Evolutionary conservation across 495 filamentous ascomycete species (phyloP).

Genomic region (Rhypophila decipiens): DNA sequence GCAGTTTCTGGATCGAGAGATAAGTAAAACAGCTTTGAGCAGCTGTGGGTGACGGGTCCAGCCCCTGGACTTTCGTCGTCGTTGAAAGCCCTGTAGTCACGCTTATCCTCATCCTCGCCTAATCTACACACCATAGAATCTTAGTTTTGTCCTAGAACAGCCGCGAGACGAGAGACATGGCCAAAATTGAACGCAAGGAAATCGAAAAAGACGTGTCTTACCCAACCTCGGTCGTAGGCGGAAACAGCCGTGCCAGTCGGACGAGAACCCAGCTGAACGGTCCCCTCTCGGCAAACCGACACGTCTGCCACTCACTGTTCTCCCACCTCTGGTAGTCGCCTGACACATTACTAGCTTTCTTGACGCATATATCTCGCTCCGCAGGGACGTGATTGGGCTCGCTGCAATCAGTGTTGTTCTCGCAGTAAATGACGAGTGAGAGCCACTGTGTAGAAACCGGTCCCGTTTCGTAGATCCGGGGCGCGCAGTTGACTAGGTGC

Average conservation of each 20-base stretch:
- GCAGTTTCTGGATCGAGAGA: too few relatives aligned
- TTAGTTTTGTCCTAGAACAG: too few relatives aligned
- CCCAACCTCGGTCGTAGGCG: constrained; percentile 3
- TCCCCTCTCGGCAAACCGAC: constrained; percentile 4
- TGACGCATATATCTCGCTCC: constrained; percentile 2
- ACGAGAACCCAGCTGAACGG: constrained; percentile 1
- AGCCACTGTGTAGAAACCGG: too few relatives aligned
- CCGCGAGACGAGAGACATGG: not conserved
- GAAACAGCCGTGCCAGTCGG: constrained; percentile 4
- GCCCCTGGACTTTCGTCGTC: constrained; percentile 1
- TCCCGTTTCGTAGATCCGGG: too few relatives aligned
- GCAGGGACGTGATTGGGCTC: not conserved
- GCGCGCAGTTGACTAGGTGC: too few relatives aligned
- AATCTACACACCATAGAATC: not conserved
- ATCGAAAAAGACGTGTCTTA: not conserved
- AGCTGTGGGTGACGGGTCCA: constrained; percentile 5
- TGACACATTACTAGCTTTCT: constrained; percentile 1
- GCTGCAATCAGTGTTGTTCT: not conserved
- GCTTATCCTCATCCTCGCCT: not conserved
- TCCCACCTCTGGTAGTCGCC: constrained; percentile 4
- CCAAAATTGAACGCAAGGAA: not conserved
- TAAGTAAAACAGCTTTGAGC: constrained; percentile 4
- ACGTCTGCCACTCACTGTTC: constrained; percentile 2
- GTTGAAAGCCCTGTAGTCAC: not conserved
- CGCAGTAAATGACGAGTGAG: too few relatives aligned